phyloP scores from a whole-genome alignment of 2,329 filamentous ascomycete genomes.

The Pyrenophora graminea region DNA sequence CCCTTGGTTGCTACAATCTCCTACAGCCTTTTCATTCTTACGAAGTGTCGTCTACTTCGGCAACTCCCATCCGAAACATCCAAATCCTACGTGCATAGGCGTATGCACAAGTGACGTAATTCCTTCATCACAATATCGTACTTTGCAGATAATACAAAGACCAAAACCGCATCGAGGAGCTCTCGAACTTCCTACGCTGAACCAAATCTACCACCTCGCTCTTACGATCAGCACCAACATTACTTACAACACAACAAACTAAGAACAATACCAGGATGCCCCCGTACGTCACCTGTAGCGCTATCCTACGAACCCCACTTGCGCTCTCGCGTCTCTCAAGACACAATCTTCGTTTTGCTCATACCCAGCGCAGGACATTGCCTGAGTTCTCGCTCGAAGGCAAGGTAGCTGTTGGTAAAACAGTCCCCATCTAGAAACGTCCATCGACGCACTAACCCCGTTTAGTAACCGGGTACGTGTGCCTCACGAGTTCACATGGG shows the following conservation, averaged over 20 bases:
- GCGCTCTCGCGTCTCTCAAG: neutral
- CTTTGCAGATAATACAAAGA: neutral
- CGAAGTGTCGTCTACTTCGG: neutral
- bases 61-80: neutral
- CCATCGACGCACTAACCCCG: neutral
- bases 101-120: conserved; percentile 18
- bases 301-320: conserved; percentile 6
- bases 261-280: conserved; percentile 9
- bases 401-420: conserved; percentile 21
- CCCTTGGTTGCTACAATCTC: neutral
- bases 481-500: neutral
- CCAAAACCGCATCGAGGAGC: neutral
- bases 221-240: neutral
- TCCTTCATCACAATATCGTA: conserved; percentile 4
- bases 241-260: neutral
- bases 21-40: neutral
- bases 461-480: conserved; percentile 4
- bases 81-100: neutral
- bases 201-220: neutral
- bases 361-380: conserved; percentile 17
- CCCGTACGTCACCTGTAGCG: conserved; percentile 15
- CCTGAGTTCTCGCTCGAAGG: conserved; percentile 22
- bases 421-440: neutral
- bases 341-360: conserved; percentile 12
- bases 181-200: neutral